A percentile compares a stretch with the other conserved stretches of the same genome.
These are phyloP conservation scores for Boletus calvinii DNA, from an alignment of 1,284 basidiomycete species.

Conservation along the genomic window DNA sequence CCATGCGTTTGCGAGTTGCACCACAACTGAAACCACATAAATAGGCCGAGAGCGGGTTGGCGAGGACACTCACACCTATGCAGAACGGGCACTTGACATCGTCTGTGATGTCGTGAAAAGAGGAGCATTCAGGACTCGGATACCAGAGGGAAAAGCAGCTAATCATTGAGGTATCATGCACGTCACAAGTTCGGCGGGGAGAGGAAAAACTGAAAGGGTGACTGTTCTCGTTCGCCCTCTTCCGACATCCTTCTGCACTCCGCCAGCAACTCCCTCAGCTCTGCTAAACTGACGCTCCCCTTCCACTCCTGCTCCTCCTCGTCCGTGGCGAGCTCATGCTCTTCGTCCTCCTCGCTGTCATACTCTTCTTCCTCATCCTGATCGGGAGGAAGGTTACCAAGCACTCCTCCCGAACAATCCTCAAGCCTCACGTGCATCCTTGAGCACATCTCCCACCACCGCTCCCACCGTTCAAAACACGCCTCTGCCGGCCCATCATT, in stretches of 20 bases:
- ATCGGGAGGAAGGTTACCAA: constrained; percentile 58
- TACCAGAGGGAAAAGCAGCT: constrained; percentile 64
- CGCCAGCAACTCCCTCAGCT: constrained; percentile 47
- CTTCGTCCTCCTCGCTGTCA: constrained; percentile 33
- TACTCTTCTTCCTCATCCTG: constrained; percentile 36
- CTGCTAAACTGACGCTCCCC: constrained; percentile 32
- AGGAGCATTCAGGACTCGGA: constrained; percentile 66
- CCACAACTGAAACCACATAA: constrained; percentile 19
- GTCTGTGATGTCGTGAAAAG: constrained; percentile 50
- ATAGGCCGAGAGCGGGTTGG: constrained; percentile 34
- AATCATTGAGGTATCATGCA: constrained; percentile 17
- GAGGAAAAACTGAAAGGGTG: constrained; percentile 28
- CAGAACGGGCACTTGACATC: constrained; percentile 43
- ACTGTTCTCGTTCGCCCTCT: constrained; percentile 38
- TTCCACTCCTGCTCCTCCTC: constrained; percentile 35
- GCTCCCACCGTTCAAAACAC: constrained; percentile 62
- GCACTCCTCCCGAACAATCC: constrained; percentile 61
- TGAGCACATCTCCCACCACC: constrained; percentile 59
- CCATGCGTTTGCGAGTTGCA: background rate
- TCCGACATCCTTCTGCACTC: constrained; percentile 51
- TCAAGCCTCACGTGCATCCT: constrained; percentile 53
- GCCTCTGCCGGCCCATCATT: constrained; percentile 45
- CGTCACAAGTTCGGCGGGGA: constrained; percentile 13
- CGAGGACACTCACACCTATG: constrained; percentile 34
- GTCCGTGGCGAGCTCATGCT: constrained; percentile 33